These are phyloP conservation scores for Zanthoxylum bungeanum DNA, from an alignment of 345 rosid species.

Conservation along the genomic window DNA sequence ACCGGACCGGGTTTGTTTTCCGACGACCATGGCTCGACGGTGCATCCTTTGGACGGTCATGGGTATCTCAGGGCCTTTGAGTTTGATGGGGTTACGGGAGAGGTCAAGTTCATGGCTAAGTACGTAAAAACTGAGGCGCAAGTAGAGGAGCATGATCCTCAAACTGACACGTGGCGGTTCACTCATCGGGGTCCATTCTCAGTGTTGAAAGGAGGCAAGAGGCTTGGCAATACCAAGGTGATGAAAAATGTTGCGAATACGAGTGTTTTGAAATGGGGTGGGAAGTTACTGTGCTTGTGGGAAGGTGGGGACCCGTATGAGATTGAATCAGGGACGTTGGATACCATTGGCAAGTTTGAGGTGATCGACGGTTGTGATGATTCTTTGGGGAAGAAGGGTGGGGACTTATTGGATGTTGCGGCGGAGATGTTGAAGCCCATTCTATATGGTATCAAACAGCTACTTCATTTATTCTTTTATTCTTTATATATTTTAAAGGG, in stretches of 20 bases:
- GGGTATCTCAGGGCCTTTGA: conserved; percentile 79
- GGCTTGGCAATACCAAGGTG: conserved; percentile 76
- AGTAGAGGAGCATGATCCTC: conserved; percentile 65
- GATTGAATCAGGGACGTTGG: conserved; percentile 65
- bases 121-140: conserved; percentile 87
- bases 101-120: conserved; percentile 67
- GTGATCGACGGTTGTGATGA: conserved; percentile 40
- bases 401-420: conserved; percentile 49
- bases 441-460: conserved; percentile 44
- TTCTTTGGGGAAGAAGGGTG: conserved; percentile 9
- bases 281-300: conserved; percentile 76
- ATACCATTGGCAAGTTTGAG: conserved; percentile 58
- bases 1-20: conserved; percentile 81
- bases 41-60: conserved; percentile 90
- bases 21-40: conserved; percentile 89
- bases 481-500: no score
- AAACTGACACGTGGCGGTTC: conserved; percentile 75
- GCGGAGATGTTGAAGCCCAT: conserved; percentile 70
- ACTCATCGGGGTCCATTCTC: conserved; percentile 88
- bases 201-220: conserved; percentile 64
- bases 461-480: no score
- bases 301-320: conserved; percentile 93
- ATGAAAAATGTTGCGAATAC: conserved; percentile 97
- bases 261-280: conserved; percentile 77
- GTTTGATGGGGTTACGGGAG: conserved; percentile 35